A percentile compares a stretch with the other conserved stretches of the same genome.
Conservation (phyloP, 2,329 filamentous ascomycete species). For the Bisporella sp. region DNA sequence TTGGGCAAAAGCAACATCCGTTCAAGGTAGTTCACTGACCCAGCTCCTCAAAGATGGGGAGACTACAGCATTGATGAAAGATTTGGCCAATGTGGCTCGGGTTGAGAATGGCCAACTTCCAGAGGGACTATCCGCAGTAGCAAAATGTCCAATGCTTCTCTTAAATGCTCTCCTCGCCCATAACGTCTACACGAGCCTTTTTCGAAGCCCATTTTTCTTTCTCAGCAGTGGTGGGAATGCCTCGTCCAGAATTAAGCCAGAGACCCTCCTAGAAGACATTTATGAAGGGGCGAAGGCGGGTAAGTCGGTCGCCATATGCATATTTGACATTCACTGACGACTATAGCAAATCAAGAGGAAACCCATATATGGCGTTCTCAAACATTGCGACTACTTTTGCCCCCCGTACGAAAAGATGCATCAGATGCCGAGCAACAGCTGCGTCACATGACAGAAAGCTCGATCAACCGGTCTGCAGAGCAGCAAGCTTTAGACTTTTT, state of each 20-base stretch:
- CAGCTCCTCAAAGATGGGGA: background rate
- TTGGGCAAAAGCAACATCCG: slow-evolving; percentile 5
- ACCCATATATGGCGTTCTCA: slow-evolving; percentile 16
- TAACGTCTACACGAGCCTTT: slow-evolving; percentile 6
- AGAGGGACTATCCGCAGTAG: background rate
- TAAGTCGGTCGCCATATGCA: slow-evolving; percentile 1
- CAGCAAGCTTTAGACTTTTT: slow-evolving; percentile 4
- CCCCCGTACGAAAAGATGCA: slow-evolving; percentile 1
- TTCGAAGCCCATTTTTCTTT: slow-evolving; percentile 11
- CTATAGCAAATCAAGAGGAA: slow-evolving; percentile 11
- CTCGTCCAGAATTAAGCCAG: background rate
- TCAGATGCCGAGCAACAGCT: slow-evolving; percentile 1
- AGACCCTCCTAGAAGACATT: slow-evolving; percentile 3
- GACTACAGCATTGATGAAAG: background rate
- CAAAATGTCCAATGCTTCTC: slow-evolving; percentile 9
- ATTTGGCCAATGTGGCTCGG: background rate
- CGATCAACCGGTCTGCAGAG: slow-evolving; percentile 1
- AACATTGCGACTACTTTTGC: slow-evolving; percentile 11
- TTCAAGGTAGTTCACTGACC: background rate
- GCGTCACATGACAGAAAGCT: background rate
- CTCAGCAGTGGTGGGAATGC: background rate
- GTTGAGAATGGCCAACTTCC: slow-evolving; percentile 6
- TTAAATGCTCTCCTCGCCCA: slow-evolving; percentile 13
- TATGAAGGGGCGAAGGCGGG: slow-evolving; percentile 2
- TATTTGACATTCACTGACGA: background rate